Conservation (phyloP, 371 early-diverging fungal genomes). For the Rhizomucor pusillus region DNA sequence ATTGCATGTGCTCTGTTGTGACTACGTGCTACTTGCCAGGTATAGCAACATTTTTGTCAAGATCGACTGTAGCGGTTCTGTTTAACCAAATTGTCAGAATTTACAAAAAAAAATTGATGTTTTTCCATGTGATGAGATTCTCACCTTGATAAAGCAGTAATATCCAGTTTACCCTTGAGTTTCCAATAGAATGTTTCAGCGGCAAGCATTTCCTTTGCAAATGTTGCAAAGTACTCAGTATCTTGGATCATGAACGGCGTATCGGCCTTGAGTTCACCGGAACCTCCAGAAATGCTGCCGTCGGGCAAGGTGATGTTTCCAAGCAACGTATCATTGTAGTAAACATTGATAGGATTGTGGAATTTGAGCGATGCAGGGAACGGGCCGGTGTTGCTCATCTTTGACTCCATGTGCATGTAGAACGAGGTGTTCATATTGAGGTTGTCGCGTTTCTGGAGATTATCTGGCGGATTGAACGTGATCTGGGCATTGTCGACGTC, state of each 20-base stretch:
- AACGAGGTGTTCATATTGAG: conserved; percentile 30
- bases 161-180: conserved; percentile 42
- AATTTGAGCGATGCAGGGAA: conserved; percentile 50
- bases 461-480: conserved; percentile 35
- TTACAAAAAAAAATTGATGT: neutral
- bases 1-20: neutral
- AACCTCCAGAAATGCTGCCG: conserved; percentile 44
- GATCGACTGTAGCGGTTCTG: conserved; percentile 29
- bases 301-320: conserved; percentile 52
- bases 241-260: conserved; percentile 42
- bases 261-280: conserved; percentile 29
- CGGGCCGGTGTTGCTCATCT: conserved; percentile 56
- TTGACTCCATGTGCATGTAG: conserved; percentile 49
- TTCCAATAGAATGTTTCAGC: conserved; percentile 45
- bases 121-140: neutral
- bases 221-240: conserved; percentile 33
- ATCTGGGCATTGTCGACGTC: conserved; percentile 49
- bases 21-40: conserved; percentile 23
- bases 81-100: too few species aligned
- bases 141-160: conserved; percentile 48
- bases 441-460: conserved; percentile 26
- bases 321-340: conserved; percentile 40
- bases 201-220: conserved; percentile 49
- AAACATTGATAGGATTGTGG: conserved; percentile 40
- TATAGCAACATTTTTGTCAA: conserved; percentile 31